Percentiles rank a stretch among this genome's conserved stretches.
phyloP scores from a whole-genome alignment of 345 rosid species.

The Arabis hirsuta region DNA sequence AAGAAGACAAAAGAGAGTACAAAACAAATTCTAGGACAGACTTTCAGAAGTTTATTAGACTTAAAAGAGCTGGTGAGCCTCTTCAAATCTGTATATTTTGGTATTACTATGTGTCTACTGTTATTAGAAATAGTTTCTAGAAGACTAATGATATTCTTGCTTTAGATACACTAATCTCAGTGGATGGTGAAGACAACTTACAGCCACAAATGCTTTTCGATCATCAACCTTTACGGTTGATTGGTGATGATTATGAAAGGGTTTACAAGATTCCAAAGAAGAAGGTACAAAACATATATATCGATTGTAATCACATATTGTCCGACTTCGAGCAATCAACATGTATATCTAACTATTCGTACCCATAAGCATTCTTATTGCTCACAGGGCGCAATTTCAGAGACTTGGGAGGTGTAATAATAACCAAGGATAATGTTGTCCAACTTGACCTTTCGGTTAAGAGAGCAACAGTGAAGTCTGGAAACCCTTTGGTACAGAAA shows the following conservation, averaged over 20 bases:
- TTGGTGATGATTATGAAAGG: conserved; percentile 39
- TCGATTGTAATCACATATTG: neutral
- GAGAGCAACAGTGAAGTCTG: conserved; percentile 42
- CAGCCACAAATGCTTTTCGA: conserved; percentile 25
- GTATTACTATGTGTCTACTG: too few relatives aligned
- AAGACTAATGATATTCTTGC: neutral
- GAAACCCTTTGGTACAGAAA: conserved; percentile 39
- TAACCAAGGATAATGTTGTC: conserved; percentile 34
- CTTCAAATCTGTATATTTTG: neutral
- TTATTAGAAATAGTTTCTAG: neutral
- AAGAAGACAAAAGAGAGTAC: conserved; percentile 33
- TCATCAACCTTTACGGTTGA: conserved; percentile 38
- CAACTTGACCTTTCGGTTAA: conserved; percentile 32
- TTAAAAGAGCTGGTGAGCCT: conserved; percentile 26
- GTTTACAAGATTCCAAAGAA: conserved; percentile 38
- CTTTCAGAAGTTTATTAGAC: conserved; percentile 42
- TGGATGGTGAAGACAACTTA: neutral
- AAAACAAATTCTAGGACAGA: conserved; percentile 3
- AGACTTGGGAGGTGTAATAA: conserved; percentile 41
- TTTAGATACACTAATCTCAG: neutral
- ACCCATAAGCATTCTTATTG: neutral
- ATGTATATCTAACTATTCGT: neutral
- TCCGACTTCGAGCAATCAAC: neutral
- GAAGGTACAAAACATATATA: conserved; percentile 41
- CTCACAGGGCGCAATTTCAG: conserved; percentile 46